phyloP scores from a whole-genome alignment of 208 protist genomes.

The Trypanosomatidae sp. region DNA sequence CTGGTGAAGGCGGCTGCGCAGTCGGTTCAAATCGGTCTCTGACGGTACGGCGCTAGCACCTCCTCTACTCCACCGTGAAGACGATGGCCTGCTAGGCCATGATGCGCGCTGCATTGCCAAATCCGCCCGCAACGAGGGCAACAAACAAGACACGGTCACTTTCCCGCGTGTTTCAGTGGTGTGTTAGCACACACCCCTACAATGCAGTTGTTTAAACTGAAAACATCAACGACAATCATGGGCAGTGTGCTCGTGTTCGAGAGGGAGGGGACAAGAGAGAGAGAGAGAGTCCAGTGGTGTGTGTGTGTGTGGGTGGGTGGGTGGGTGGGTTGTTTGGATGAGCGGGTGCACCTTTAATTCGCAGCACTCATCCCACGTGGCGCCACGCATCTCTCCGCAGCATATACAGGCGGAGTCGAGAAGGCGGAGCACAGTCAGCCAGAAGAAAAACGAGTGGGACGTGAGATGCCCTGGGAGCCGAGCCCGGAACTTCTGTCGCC shows the following conservation, averaged over 20 bases:
- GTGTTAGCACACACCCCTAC: too few relatives aligned
- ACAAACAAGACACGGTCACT: neutral
- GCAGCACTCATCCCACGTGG: neutral
- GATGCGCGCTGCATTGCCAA: conserved; percentile 5
- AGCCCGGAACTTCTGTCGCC: neutral
- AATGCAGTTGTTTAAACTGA: neutral
- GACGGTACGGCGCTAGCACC: conserved; percentile 6
- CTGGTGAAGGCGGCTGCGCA: conserved; percentile 39
- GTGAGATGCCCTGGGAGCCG: neutral
- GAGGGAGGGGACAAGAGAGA: neutral
- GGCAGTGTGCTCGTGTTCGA: neutral
- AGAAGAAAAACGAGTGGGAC: neutral
- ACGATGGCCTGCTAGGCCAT: conserved; percentile 4
- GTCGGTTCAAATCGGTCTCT: conserved; percentile 14
- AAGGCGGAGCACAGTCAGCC: neutral
- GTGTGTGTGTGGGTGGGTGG: too few relatives aligned
- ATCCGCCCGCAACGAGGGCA: neutral
- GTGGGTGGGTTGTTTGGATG: too few relatives aligned
- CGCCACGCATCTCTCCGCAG: neutral
- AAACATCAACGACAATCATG: neutral
- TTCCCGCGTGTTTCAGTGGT: neutral
- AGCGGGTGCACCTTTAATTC: neutral
- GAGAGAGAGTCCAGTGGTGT: neutral
- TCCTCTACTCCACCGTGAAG: conserved; percentile 4
- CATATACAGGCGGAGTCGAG: neutral